Conservation (phyloP, 1,284 basidiomycete genomes). For the Sporisorium sorghi region DNA sequence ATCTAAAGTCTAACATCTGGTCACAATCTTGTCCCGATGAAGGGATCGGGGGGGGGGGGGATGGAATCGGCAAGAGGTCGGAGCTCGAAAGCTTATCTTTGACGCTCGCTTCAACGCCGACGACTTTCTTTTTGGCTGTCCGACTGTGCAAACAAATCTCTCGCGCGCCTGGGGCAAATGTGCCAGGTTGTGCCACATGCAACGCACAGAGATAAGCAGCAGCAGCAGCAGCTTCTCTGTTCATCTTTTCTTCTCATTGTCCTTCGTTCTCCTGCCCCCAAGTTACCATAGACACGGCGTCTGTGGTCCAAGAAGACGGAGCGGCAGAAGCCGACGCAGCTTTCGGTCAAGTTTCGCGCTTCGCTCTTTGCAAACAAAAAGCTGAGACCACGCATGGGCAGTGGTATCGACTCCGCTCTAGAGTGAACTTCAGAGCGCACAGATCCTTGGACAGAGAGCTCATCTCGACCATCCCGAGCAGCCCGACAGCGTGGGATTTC, state of each 20-base stretch:
- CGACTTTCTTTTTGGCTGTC: conserved; percentile 4
- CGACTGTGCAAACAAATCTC: conserved; percentile 4
- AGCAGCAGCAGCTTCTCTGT: neutral
- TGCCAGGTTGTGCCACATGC: neutral
- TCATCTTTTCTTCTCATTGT: neutral
- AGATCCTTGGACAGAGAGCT: too few species aligned
- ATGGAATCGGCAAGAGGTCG: neutral
- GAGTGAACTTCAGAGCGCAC: too few species aligned
- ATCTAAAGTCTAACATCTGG: too few species aligned
- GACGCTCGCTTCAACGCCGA: too few species aligned
- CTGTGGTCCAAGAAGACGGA: neutral
- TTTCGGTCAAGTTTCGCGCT: neutral
- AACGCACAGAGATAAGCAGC: conserved; percentile 3
- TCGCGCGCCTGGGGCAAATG: too few species aligned
- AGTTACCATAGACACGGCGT: neutral
- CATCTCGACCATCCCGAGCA: neutral
- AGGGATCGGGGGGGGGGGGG: too few species aligned
- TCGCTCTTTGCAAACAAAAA: too few species aligned
- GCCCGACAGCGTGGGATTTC: conserved; percentile 6
- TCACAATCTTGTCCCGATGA: too few species aligned
- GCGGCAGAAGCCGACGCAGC: neutral
- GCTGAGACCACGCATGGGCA: too few species aligned
- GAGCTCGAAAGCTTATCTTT: conserved; percentile 23
- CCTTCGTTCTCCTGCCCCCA: neutral
- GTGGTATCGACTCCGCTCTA: too few species aligned